phyloP scores from a whole-genome alignment of 1,284 basidiomycete species.

The Sanghuangporus weigelae region DNA sequence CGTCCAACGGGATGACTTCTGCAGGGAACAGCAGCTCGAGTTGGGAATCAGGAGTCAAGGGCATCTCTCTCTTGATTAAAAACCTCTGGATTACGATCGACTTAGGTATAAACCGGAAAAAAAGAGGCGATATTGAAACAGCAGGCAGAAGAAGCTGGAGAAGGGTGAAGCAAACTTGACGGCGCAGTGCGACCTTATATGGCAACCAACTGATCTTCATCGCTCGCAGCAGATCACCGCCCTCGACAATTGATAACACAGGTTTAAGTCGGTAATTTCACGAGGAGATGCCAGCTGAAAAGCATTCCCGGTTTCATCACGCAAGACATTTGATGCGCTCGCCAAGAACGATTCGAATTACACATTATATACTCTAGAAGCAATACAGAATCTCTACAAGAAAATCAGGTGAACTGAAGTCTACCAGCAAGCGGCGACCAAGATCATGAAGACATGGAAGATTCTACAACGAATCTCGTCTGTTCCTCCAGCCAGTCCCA shows the following conservation, averaged over 20 bases:
- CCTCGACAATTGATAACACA: neutral
- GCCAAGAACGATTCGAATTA: no score
- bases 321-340: neutral
- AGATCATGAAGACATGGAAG: neutral
- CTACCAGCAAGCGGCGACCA: neutral
- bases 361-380: neutral
- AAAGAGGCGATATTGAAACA: neutral
- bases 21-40: constrained; percentile 76
- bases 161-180: neutral
- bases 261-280: neutral
- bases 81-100: neutral
- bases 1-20: constrained; percentile 58
- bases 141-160: neutral
- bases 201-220: neutral
- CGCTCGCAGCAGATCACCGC: neutral
- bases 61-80: constrained; percentile 22
- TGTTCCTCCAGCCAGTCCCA: constrained; percentile 25
- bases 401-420: neutral
- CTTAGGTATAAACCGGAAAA: neutral
- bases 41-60: constrained; percentile 60
- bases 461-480: neutral
- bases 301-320: neutral
- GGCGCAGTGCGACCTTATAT: neutral
- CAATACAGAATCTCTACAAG: neutral
- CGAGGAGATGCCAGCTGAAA: neutral